Base-by-base conservation (phyloP, 306 rosid species). In the Pachyrhizus erosus region DNA sequence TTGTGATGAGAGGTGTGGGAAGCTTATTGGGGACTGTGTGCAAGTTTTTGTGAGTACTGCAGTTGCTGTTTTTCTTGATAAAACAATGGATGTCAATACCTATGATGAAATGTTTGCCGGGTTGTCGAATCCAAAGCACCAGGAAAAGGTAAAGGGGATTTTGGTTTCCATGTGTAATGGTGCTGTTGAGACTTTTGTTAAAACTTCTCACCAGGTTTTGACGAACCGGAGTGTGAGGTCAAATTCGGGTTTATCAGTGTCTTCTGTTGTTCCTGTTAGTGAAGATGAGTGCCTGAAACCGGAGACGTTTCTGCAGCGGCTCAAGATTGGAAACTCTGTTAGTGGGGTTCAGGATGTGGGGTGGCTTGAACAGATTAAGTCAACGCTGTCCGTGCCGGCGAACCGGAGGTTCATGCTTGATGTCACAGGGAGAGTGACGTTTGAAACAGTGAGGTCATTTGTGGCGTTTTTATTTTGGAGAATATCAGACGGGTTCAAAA, bases 151-250 rank as follows among this genome's bases (percentile, higher is more conserved):
- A 48, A 91, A 86, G 84, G 97, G 87, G 45, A 21, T 91, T 49
- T 77, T 96, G 61, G 93, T 90, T 71, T 83, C 97, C n/a, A 34
- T 93, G 2, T 92, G 93, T 73, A 96, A 90, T 79, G 97, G 97
- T 39, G 97, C 99, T 60, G 98, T 93, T 51, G 98, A 92, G 80
- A 93, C 98, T 9, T 86, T 88, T 2, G 94, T 96, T 51, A 96
- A 60, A 65, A 93, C 94, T 13, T 91, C 99, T 72, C 99, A 96
- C 64, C 91, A 88, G 33, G 98, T 96, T 48, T 76, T 93, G 89
- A 87, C 91, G 0, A 86, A 84, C 66, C 58, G 85, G 10, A 80
- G 60, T 64, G 80, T 75, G 5, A 76, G 76, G 43, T 65, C 86
- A 5, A 73, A 57, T 80, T 82, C 80, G 0, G 40, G 66, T 67